These are phyloP conservation scores for Saturnispora ahearnii DNA, from an alignment of 805 yeast genomes.

Conservation along the genomic window DNA sequence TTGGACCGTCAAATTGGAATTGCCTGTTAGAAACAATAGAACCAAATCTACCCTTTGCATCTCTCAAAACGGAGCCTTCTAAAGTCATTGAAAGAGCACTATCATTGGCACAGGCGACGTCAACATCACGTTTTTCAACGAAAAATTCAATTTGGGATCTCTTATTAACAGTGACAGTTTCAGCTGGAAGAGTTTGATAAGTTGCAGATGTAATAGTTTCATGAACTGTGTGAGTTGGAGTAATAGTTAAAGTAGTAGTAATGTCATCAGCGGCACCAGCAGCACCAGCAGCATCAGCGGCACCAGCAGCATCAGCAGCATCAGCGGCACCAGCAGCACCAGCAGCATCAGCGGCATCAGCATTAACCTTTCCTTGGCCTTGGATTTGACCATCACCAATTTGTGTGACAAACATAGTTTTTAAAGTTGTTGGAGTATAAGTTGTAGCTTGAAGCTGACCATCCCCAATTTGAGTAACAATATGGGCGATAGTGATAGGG, in stretches of 20 bases:
- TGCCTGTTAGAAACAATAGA: constrained; percentile 77
- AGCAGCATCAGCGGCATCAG: neutral
- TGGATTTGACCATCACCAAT: constrained; percentile 40
- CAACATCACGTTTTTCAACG: constrained; percentile 13
- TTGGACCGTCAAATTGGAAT: constrained; percentile 73
- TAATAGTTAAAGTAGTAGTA: constrained; percentile 22
- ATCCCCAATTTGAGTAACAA: constrained; percentile 39
- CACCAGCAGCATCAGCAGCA: neutral
- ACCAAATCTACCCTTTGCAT: constrained; percentile 59
- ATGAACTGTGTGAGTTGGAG: constrained; percentile 23
- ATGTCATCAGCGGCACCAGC: constrained; percentile 10
- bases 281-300: neutral
- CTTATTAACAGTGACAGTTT: constrained; percentile 21
- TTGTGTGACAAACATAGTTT: constrained; percentile 30
- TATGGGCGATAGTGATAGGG: constrained; percentile 7
- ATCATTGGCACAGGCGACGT: constrained; percentile 37
- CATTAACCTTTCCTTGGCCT: constrained; percentile 8
- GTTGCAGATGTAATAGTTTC: constrained; percentile 22
- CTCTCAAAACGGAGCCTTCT: constrained; percentile 42
- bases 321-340: neutral
- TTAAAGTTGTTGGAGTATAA: constrained; percentile 18
- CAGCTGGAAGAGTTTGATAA: constrained; percentile 16
- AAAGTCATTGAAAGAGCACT: constrained; percentile 50
- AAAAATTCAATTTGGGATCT: constrained; percentile 15
- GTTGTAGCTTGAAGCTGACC: constrained; percentile 32